Percentiles rank a stretch among this genome's conserved stretches.
phyloP scores from a whole-genome alignment of 1,284 basidiomycete genomes.

The Heterobasidion parviporum region DNA sequence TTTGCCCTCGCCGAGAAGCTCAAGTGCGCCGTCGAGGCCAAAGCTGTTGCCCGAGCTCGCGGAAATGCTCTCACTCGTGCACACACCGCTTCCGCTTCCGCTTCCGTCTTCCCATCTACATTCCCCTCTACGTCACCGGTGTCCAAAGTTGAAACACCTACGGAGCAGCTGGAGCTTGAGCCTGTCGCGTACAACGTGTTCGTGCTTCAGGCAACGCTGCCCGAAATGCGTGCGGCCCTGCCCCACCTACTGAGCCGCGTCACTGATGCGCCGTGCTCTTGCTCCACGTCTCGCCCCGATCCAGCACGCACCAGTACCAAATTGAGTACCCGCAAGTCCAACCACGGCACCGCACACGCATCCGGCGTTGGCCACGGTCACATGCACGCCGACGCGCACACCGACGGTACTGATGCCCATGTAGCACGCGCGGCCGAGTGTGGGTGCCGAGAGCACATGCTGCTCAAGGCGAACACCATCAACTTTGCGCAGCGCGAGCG shows the following conservation, averaged over 20 bases:
- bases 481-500: conserved; percentile 74
- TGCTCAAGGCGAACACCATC: conserved; percentile 46
- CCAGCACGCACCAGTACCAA: not conserved
- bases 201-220: conserved; percentile 58
- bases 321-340: not conserved
- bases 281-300: too few relatives aligned
- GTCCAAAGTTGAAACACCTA: not conserved
- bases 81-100: not conserved
- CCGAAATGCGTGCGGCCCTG: conserved; percentile 37
- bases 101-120: not conserved
- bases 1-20: conserved; percentile 50
- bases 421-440: conserved; percentile 22
- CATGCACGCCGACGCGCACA: conserved; percentile 13
- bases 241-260: conserved; percentile 38
- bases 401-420: conserved; percentile 22
- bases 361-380: not conserved
- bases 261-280: conserved; percentile 10
- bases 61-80: conserved; percentile 8
- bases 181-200: conserved; percentile 81
- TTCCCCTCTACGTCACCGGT: not conserved
- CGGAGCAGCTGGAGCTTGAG: conserved; percentile 15
- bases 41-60: conserved; percentile 37
- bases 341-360: not conserved
- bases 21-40: conserved; percentile 47
- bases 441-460: conserved; percentile 4